Evolutionary conservation across 2,329 filamentous ascomycete species (phyloP), one percentile per base, ranked within the genome.

Genomic region (Beauveria bassiana): DNA sequence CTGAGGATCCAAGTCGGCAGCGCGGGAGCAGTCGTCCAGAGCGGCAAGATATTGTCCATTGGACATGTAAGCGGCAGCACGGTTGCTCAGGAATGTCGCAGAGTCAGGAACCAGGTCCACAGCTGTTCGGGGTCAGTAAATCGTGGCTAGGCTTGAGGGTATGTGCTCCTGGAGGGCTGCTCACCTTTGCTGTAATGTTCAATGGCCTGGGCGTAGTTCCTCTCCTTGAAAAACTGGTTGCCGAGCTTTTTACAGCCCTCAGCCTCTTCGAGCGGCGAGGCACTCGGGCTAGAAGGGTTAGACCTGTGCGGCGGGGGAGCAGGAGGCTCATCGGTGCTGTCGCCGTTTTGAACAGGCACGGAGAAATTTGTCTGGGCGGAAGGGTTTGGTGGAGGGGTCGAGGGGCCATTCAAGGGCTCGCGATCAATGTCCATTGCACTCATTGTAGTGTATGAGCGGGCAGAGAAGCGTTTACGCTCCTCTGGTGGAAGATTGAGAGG

Each of bases 221-320:
- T 91, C 65, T 93, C 90, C 79, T 97, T 98, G 84, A 97, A 99
- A 71, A 91, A 93, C 71, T 95, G 95, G 79, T 99, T 99, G 63
- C 95, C 95, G 2, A 90, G 86, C 68, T 90, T 85, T 81, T 99
- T 99, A 83, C 88, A 96, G 14, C 86, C 82, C 77, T 99, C 95
- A 28, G 93, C 91, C 71, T 97, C 91, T 59, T 93, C 89, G 47
- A 77, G 74, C 26, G 79, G 73, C 42, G 76, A 80, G 50, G 80
- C 77, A 55, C 78, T 77, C 49, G 84, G 85, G 71, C 82, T 86
- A 61, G 80, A 81, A 50, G 83, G 82, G 70, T 82, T 84, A 31
- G 83, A 86, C 68, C 84, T 81, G 76, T 93, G 89, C 63, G 88
- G 89, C 57, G 89, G 89, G 59, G 89, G 89, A 43, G 82, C 79